A percentile compares a stretch with the other conserved stretches of the same genome.
Conservation (phyloP, 257 asterid species). For the Scutellaria baicalensis region DNA sequence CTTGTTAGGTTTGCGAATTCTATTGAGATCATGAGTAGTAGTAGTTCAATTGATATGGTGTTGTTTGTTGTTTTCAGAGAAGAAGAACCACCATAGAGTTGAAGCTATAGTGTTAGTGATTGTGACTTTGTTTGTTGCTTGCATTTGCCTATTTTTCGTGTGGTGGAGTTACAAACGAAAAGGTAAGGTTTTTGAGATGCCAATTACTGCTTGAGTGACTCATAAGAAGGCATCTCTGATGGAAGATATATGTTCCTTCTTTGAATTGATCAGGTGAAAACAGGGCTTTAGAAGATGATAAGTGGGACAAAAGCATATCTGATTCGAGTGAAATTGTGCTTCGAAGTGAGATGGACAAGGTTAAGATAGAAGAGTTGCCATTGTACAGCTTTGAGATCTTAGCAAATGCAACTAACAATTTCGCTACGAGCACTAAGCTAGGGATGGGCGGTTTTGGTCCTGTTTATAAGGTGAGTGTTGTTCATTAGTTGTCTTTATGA, state of each 20-base stretch:
- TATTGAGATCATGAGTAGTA: neutral
- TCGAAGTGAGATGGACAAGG: slow-evolving; percentile 12
- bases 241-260: neutral
- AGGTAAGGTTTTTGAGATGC: neutral
- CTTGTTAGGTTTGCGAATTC: neutral
- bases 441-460: slow-evolving; percentile 47
- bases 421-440: slow-evolving; percentile 15
- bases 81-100: slow-evolving; percentile 4
- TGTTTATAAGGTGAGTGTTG: slow-evolving; percentile 25
- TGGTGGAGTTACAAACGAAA: slow-evolving; percentile 22
- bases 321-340: slow-evolving; percentile 11
- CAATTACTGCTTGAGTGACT: neutral
- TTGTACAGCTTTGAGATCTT: slow-evolving; percentile 20
- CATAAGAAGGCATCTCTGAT: neutral
- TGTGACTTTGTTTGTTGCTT: slow-evolving; percentile 3
- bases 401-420: slow-evolving; percentile 24
- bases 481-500: neutral
- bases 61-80: slow-evolving; percentile 9
- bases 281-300: neutral
- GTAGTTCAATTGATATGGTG: neutral
- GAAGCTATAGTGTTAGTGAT: neutral
- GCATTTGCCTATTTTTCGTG: slow-evolving; percentile 2
- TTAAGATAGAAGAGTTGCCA: slow-evolving; percentile 31
- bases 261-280: neutral
- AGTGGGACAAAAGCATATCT: neutral